phyloP scores from a whole-genome alignment of 345 rosid genomes.

The Euphorbia pulcherrima region DNA sequence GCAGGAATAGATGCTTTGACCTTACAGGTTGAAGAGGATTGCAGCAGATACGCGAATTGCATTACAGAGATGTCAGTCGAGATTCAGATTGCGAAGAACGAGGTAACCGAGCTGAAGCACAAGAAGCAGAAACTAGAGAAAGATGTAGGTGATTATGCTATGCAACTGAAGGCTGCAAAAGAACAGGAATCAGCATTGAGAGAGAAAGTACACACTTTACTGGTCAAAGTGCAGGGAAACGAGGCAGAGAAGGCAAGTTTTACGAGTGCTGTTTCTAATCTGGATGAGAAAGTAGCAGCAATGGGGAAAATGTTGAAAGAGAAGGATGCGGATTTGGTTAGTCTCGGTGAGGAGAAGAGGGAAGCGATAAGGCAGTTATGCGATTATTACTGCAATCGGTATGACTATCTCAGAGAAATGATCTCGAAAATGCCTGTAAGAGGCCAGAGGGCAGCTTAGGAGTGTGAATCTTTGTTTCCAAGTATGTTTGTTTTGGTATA shows the following conservation, averaged over 20 bases:
- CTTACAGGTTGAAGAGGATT: slow-evolving; percentile 39
- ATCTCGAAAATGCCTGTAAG: slow-evolving; percentile 41
- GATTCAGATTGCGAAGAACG: slow-evolving; percentile 40
- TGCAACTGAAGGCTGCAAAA: slow-evolving; percentile 37
- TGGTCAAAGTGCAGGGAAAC: slow-evolving; percentile 40
- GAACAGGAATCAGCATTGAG: slow-evolving; percentile 31
- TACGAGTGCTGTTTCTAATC: slow-evolving; percentile 27
- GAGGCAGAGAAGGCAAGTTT: slow-evolving; percentile 50
- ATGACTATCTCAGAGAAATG: slow-evolving; percentile 48
- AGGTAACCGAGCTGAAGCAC: slow-evolving; percentile 40
- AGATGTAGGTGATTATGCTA: slow-evolving; percentile 28
- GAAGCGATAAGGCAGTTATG: slow-evolving; percentile 97
- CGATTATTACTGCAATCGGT: slow-evolving; percentile 70
- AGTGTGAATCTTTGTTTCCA: slow-evolving; percentile 2
- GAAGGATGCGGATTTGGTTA: slow-evolving; percentile 40
- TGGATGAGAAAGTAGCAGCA: slow-evolving; percentile 35
- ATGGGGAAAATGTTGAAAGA: slow-evolving; percentile 45
- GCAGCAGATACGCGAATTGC: slow-evolving; percentile 29
- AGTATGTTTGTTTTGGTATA: slow-evolving; percentile 2
- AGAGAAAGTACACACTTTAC: slow-evolving; percentile 45
- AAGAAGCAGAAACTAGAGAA: slow-evolving; percentile 36
- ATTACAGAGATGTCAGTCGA: slow-evolving; percentile 39
- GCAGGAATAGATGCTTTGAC: slow-evolving; percentile 39
- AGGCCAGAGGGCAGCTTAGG: slow-evolving; percentile 28
- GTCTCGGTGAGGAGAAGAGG: slow-evolving; percentile 71